A percentile compares a stretch with the other conserved stretches of the same genome.
Conservation (phyloP, 345 rosid species). For the Eucalyptus cloeziana region DNA sequence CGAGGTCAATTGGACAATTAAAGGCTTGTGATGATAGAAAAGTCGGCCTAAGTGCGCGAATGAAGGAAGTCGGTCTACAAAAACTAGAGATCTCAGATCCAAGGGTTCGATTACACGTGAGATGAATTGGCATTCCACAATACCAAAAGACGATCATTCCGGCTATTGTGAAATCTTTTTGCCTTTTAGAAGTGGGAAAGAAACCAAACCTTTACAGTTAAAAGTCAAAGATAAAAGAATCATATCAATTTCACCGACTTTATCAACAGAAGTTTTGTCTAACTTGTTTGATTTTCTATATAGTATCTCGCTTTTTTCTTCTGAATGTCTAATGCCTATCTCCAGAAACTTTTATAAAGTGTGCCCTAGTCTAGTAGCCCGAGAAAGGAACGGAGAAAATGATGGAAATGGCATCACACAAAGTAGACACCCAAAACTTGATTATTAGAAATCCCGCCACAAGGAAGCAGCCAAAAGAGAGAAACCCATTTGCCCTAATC, state of each 20-base stretch:
- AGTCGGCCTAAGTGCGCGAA: not conserved
- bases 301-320: not conserved
- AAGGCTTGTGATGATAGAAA: not conserved
- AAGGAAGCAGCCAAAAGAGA: not conserved
- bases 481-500: not conserved
- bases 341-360: not conserved
- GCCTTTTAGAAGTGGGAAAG: not conserved
- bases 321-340: not conserved
- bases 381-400: not conserved
- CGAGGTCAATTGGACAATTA: not conserved
- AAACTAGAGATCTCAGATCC: not conserved
- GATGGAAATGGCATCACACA: not conserved
- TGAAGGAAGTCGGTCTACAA: not conserved
- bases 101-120: not conserved
- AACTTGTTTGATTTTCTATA: not conserved
- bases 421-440: not conserved
- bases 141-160: not conserved
- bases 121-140: not conserved
- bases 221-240: not conserved
- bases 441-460: not conserved
- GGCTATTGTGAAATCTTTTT: rapidly evolving
- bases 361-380: not conserved
- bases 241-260: not conserved
- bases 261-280: not conserved
- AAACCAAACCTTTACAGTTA: not conserved